A percentile compares a stretch with the other conserved stretches of the same genome.
phyloP scores from a whole-genome alignment of 176 grass and related monocot species.

The Oryza coarctata region DNA sequence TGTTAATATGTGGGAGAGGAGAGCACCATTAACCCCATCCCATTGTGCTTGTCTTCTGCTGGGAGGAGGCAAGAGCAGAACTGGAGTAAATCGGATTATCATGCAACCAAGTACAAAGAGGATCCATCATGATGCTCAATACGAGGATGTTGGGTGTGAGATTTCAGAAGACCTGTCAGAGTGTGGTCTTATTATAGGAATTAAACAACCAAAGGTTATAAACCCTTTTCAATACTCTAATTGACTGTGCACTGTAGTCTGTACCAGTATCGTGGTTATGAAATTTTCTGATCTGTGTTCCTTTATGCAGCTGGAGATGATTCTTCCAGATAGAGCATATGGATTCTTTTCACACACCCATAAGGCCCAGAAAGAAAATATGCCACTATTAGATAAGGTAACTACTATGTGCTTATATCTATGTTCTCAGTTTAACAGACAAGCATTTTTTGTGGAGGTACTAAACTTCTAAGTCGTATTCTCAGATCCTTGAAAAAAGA shows the following conservation, averaged over 20 bases:
- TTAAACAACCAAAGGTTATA: conserved; percentile 91
- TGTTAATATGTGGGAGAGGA: conserved; percentile 93
- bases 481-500: conserved; percentile 91
- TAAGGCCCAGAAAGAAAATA: conserved; percentile 93
- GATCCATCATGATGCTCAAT: conserved; percentile 81
- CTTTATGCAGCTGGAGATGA: conserved; percentile 67
- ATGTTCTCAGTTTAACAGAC: conserved; percentile 22
- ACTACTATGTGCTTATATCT: not conserved
- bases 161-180: conserved; percentile 80
- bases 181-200: conserved; percentile 87
- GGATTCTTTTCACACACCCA: conserved; percentile 95
- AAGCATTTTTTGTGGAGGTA: not conserved
- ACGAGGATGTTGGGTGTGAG: conserved; percentile 88
- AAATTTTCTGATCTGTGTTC: not conserved
- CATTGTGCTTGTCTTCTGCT: conserved; percentile 83
- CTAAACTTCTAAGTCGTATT: not conserved
- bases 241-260: not conserved
- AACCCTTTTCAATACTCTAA: not conserved
- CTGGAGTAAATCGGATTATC: conserved; percentile 64
- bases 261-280: not conserved
- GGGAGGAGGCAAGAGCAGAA: conserved; percentile 53
- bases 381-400: conserved; percentile 92
- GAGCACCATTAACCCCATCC: conserved; percentile 71
- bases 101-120: conserved; percentile 93
- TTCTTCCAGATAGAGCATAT: conserved; percentile 81